These are phyloP conservation scores for Entonaema liquescens DNA, from an alignment of 495 filamentous ascomycete genomes.

Conservation along the genomic window DNA sequence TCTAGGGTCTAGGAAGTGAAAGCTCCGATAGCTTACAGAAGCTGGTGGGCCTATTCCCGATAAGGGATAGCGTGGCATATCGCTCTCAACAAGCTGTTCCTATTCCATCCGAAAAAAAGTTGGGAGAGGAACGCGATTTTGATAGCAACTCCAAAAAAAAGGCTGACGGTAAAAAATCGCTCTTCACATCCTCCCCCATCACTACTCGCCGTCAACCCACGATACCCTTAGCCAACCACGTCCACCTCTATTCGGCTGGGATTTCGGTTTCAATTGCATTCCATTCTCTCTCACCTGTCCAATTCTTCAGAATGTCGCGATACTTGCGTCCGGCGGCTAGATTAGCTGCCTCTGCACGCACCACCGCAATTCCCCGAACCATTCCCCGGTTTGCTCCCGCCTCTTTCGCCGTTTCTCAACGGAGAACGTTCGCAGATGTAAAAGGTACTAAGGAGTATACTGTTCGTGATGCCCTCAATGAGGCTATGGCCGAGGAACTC, in stretches of 20 bases:
- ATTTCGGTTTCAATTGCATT: slow-evolving; percentile 19
- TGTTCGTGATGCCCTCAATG: slow-evolving; percentile 95
- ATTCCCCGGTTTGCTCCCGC: slow-evolving; percentile 52
- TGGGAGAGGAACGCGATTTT: slow-evolving; percentile 39
- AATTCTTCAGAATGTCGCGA: slow-evolving; percentile 64
- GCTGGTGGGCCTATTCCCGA: slow-evolving; percentile 17
- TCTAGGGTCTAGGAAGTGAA: background rate
- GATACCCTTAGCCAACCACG: slow-evolving; percentile 13
- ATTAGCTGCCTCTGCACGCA: slow-evolving; percentile 71
- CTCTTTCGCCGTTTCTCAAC: slow-evolving; percentile 56
- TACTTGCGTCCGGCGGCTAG: slow-evolving; percentile 83
- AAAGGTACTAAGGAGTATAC: slow-evolving; percentile 87
- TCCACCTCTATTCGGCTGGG: slow-evolving; percentile 37
- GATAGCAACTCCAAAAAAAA: slow-evolving; percentile 40
- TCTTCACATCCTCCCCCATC: slow-evolving; percentile 21
- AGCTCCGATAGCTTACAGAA: slow-evolving; percentile 16
- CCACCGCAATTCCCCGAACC: slow-evolving; percentile 58
- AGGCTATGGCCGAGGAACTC: slow-evolving; percentile 96
- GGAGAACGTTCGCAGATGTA: slow-evolving; percentile 62
- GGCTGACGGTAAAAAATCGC: slow-evolving; percentile 43
- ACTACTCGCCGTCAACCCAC: slow-evolving; percentile 5
- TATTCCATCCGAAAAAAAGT: slow-evolving; percentile 43
- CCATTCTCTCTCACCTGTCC: slow-evolving; percentile 4
- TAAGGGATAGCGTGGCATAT: slow-evolving; percentile 22
- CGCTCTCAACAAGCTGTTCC: slow-evolving; percentile 44